Conservation (phyloP, 129 eudicot genomes). For the Pulicaria dysenterica region DNA sequence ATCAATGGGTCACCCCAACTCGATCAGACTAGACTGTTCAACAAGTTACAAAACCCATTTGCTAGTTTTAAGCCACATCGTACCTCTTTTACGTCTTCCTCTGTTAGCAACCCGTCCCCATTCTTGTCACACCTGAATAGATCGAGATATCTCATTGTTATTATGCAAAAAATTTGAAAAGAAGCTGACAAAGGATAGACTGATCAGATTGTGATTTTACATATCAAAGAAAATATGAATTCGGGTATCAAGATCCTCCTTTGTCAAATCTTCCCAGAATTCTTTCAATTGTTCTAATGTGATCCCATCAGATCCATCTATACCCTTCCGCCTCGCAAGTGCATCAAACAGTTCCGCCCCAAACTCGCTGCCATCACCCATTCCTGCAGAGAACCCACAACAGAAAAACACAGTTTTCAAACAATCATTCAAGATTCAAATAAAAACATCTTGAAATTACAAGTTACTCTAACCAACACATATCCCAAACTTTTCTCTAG, state of each 20-base stretch:
- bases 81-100: slow-evolving; percentile 96
- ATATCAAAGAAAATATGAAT: slow-evolving; percentile 94
- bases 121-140: slow-evolving; percentile 93
- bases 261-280: slow-evolving; percentile 86
- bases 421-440: slow-evolving; percentile 15
- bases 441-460: neutral
- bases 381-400: slow-evolving; percentile 51
- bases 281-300: slow-evolving; percentile 43
- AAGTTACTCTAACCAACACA: slow-evolving; percentile 61
- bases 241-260: slow-evolving; percentile 68
- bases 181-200: neutral
- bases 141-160: neutral
- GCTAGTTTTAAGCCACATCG: slow-evolving; percentile 6
- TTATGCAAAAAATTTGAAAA: neutral
- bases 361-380: slow-evolving; percentile 80
- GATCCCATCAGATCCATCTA: slow-evolving; percentile 61
- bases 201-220: slow-evolving; percentile 39
- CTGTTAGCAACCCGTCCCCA: slow-evolving; percentile 86
- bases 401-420: neutral
- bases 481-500: slow-evolving; percentile 77
- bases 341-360: slow-evolving; percentile 74
- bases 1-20: neutral
- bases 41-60: neutral
- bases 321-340: slow-evolving; percentile 62
- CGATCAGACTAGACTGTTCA: neutral